Evolutionary conservation across 495 filamentous ascomycete species (phyloP).

Genomic region (Penicillium bovifimosum): DNA sequence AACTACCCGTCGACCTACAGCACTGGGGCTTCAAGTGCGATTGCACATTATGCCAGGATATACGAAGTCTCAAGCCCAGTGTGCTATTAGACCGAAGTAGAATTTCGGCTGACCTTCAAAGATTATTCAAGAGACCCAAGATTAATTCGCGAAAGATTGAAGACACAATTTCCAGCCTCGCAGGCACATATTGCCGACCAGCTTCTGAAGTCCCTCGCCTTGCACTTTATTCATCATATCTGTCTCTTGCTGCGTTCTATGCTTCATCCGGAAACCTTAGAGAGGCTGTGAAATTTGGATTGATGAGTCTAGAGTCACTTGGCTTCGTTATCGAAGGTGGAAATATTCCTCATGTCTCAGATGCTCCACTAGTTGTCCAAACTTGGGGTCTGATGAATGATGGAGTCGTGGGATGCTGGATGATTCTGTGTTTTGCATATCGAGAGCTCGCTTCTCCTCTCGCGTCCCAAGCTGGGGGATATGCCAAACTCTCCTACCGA

Average conservation of each 20-base stretch:
- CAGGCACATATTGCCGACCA: slow-evolving; percentile 27
- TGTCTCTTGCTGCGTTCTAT: slow-evolving; percentile 24
- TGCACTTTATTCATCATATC: slow-evolving; percentile 21
- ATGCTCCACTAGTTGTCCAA: slow-evolving; percentile 26
- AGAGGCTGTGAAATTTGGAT: slow-evolving; percentile 6
- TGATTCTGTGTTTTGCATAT: slow-evolving; percentile 29
- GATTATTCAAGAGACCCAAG: too few relatives aligned
- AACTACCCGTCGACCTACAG: slow-evolving; percentile 11
- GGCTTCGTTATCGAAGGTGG: slow-evolving; percentile 39
- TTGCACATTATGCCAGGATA: slow-evolving; percentile 38
- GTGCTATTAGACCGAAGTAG: too few relatives aligned
- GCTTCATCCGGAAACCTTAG: background rate
- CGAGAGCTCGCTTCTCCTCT: slow-evolving; percentile 21
- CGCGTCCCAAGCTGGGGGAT: slow-evolving; percentile 22
- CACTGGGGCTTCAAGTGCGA: slow-evolving; percentile 47
- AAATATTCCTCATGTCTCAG: slow-evolving; percentile 6
- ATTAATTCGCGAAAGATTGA: too few relatives aligned
- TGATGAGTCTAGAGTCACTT: slow-evolving; percentile 32
- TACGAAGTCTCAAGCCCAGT: slow-evolving; percentile 4
- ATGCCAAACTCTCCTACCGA: slow-evolving; percentile 35
- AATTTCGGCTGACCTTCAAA: too few relatives aligned
- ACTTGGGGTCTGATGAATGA: slow-evolving; percentile 38
- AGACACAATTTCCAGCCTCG: slow-evolving; percentile 14
- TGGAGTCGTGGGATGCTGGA: slow-evolving; percentile 29
- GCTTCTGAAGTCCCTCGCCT: slow-evolving; percentile 25